phyloP scores from a whole-genome alignment of 1,284 basidiomycete genomes.

The Peniophora sp. region DNA sequence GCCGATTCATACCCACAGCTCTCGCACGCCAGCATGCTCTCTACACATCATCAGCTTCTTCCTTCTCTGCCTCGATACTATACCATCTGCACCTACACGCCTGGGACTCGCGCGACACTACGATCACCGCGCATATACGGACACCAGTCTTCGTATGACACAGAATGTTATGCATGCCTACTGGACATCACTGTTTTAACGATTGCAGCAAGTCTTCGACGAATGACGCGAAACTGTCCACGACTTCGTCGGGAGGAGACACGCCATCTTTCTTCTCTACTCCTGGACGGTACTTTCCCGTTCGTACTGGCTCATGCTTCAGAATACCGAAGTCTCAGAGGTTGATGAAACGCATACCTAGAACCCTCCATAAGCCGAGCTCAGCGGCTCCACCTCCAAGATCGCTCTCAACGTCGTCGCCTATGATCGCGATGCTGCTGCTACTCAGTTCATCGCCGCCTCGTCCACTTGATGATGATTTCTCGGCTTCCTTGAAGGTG shows the following conservation, averaged over 20 bases:
- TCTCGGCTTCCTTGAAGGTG: slow-evolving; percentile 26
- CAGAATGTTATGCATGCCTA: too few species aligned
- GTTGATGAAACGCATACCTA: slow-evolving; percentile 35
- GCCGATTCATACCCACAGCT: too few species aligned
- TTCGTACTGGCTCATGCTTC: slow-evolving; percentile 34
- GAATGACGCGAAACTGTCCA: slow-evolving; percentile 46
- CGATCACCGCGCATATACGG: too few species aligned
- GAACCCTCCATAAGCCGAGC: slow-evolving; percentile 51
- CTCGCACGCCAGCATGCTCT: too few species aligned
- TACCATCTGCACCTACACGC: too few species aligned
- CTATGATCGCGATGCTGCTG: slow-evolving; percentile 48
- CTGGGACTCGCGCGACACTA: too few species aligned
- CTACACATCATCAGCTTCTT: too few species aligned
- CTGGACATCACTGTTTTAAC: too few species aligned
- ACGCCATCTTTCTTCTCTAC: slow-evolving; percentile 37
- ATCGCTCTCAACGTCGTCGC: slow-evolving; percentile 62
- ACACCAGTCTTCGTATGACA: too few species aligned
- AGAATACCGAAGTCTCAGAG: slow-evolving; percentile 8
- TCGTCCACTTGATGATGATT: neutral
- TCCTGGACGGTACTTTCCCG: slow-evolving; percentile 56
- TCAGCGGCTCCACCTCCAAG: slow-evolving; percentile 55
- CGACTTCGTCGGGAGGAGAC: slow-evolving; percentile 42
- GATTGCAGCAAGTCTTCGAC: slow-evolving; percentile 31
- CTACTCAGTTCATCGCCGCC: slow-evolving; percentile 1
- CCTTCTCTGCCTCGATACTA: too few species aligned